A percentile compares a stretch with the other conserved stretches of the same genome.
Evolutionary conservation across 371 early-diverging fungal species (phyloP).

Genomic region (Rhizopus sp.): DNA sequence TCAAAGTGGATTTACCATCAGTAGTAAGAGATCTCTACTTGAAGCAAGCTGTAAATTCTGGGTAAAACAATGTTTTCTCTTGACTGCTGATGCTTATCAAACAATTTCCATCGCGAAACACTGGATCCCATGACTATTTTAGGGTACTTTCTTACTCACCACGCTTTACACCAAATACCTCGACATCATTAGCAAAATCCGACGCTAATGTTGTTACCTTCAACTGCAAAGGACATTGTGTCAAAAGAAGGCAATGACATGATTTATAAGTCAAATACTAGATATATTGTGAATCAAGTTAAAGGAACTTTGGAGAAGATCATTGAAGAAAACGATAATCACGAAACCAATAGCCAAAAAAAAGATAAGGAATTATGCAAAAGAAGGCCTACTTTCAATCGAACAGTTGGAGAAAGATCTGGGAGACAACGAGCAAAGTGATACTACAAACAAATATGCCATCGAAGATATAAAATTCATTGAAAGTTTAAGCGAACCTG

Average conservation of each 20-base stretch:
- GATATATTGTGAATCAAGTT: constrained; percentile 6
- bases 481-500: constrained; percentile 9
- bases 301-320: constrained; percentile 9
- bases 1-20: constrained; percentile 10
- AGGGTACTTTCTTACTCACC: constrained; percentile 12
- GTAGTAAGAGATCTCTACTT: constrained; percentile 8
- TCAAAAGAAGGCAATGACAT: constrained; percentile 10
- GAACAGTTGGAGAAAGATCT: constrained; percentile 16
- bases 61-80: constrained; percentile 15
- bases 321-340: constrained; percentile 6
- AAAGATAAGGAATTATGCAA: constrained; percentile 8
- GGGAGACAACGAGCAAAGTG: constrained; percentile 5
- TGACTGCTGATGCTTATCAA: constrained; percentile 4
- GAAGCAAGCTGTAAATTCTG: constrained; percentile 12
- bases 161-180: constrained; percentile 6
- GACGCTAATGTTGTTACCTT: constrained; percentile 5
- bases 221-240: constrained; percentile 4
- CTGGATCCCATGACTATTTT: constrained; percentile 9
- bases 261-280: constrained; percentile 6
- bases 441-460: constrained; percentile 5
- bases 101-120: constrained; percentile 1
- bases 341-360: background rate
- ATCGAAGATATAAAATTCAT: constrained; percentile 11
- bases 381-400: constrained; percentile 12
- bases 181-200: constrained; percentile 9